phyloP scores from a whole-genome alignment of 1,284 basidiomycete genomes.

The Puccinia novopanici region DNA sequence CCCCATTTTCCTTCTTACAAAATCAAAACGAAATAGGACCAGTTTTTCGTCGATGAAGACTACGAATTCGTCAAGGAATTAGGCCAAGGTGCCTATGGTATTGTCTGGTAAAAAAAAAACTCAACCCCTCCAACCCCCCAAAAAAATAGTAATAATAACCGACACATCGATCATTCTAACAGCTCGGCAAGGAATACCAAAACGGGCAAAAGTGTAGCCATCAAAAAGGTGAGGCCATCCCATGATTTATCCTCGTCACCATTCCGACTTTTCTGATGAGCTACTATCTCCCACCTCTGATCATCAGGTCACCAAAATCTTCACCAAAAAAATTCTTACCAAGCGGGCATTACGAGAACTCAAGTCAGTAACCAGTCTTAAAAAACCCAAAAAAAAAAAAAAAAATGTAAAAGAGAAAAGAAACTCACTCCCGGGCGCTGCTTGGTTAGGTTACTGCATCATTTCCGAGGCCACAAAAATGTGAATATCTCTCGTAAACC shows the following conservation, averaged over 20 bases:
- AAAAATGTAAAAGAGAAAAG: no score
- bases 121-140: no score
- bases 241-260: no score
- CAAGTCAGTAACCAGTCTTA: slow-evolving; percentile 64
- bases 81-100: slow-evolving; percentile 86
- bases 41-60: slow-evolving; percentile 81
- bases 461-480: slow-evolving; percentile 96
- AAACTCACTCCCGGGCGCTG: background rate
- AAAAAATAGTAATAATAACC: no score
- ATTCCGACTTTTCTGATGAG: background rate
- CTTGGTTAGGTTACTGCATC: slow-evolving; percentile 73
- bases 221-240: slow-evolving; percentile 79
- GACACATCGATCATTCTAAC: background rate
- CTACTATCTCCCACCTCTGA: slow-evolving; percentile 40
- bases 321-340: slow-evolving; percentile 91
- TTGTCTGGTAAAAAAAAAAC: slow-evolving; percentile 51
- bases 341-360: slow-evolving; percentile 92
- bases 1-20: no score
- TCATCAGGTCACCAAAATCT: slow-evolving; percentile 82
- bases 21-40: no score
- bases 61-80: slow-evolving; percentile 94
- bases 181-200: slow-evolving; percentile 54
- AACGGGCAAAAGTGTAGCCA: slow-evolving; percentile 67
- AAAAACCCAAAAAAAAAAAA: background rate
- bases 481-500: slow-evolving; percentile 61